Conservation (phyloP, 2,329 filamentous ascomycete genomes). For the Colletotrichum orbiculare region DNA sequence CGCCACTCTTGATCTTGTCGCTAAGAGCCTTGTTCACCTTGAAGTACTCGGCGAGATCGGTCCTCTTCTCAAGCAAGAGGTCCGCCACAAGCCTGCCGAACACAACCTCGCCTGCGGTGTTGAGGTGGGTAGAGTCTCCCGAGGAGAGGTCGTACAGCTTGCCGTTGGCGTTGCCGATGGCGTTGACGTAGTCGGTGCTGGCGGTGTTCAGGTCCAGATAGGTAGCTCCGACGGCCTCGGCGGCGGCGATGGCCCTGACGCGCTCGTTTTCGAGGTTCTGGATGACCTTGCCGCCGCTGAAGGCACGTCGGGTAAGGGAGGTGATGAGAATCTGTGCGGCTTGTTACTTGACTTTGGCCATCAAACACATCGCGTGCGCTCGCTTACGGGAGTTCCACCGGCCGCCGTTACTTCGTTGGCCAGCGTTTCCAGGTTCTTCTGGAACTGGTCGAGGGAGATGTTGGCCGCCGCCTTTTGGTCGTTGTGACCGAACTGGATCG, state of each 20-base stretch:
- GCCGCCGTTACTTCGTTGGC: slow-evolving; percentile 54
- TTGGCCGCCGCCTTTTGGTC: slow-evolving; percentile 64
- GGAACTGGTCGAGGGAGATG: slow-evolving; percentile 60
- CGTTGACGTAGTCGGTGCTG: slow-evolving; percentile 62
- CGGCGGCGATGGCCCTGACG: slow-evolving; percentile 59
- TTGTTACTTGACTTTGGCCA: slow-evolving; percentile 32
- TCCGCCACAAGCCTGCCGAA: slow-evolving; percentile 69
- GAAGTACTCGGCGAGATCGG: slow-evolving; percentile 42
- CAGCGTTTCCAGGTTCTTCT: slow-evolving; percentile 61
- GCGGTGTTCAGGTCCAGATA: slow-evolving; percentile 63
- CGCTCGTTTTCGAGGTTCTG: slow-evolving; percentile 61
- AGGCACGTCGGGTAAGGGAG: slow-evolving; percentile 63
- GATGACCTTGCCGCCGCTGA: slow-evolving; percentile 55
- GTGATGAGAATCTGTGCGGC: slow-evolving; percentile 58
- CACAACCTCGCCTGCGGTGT: slow-evolving; percentile 61
- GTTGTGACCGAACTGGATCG: slow-evolving; percentile 69
- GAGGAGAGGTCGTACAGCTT: slow-evolving; percentile 57
- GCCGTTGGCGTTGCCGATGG: slow-evolving; percentile 59
- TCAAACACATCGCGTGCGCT: slow-evolving; percentile 7
- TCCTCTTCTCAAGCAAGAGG: slow-evolving; percentile 50
- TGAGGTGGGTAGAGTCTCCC: slow-evolving; percentile 68
- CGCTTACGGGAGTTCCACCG: slow-evolving; percentile 55
- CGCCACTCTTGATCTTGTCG: slow-evolving; percentile 45
- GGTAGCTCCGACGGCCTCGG: slow-evolving; percentile 48
- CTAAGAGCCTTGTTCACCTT: slow-evolving; percentile 46